Evolutionary conservation across 1,284 basidiomycete species (phyloP), one percentile per base, ranked within the genome.

Genomic region (Moesziomyces parantarcticus): DNA sequence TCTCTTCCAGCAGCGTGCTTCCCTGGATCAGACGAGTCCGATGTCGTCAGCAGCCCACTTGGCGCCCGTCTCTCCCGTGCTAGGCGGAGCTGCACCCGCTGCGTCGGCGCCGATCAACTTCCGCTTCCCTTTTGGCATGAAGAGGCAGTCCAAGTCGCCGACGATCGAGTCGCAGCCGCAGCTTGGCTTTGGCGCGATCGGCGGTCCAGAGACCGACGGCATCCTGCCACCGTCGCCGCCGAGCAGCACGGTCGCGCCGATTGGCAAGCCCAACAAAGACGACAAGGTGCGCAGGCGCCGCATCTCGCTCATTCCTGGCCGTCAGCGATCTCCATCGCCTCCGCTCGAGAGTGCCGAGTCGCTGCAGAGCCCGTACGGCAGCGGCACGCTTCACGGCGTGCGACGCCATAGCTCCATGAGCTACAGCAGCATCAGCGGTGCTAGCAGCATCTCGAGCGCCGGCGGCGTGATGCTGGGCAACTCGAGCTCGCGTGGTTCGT

Each of bases 61-160:
- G 14, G 47, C 55, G 25, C 36, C 50, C 5, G 42, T 57, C 25
- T 65, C 58, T 21, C 61, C 60, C 4, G 49, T 52, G 44, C 47
- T 62, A 11, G 57, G 56, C 52, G 43, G 59, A 14, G 51, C 41
- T 20, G 45, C 45, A 3, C 20, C 45, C 14, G 44, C 48, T 10
- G 51, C 43, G 10, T 43, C 61, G 20, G 46, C 63, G 26, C 70
- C 68, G 25, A 56, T 62, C 39, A 62, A 64, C 40, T 76, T 78
- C 64, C 67, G 70, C 25, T 72, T 78, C 46, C 74, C 74, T 1
- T 78, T 78, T 50, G 68, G 64, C n/a, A 65, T 73, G 49, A 74
- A 66, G 50, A 57, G 65, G 18, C 59, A 61, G 32, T 55, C 65
- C 29, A 70, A 61, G 49, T 58, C 51, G 25, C 60, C 67, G 3